phyloP scores from a whole-genome alignment of 148 eudicot genomes.

The Nyssa sinensis region DNA sequence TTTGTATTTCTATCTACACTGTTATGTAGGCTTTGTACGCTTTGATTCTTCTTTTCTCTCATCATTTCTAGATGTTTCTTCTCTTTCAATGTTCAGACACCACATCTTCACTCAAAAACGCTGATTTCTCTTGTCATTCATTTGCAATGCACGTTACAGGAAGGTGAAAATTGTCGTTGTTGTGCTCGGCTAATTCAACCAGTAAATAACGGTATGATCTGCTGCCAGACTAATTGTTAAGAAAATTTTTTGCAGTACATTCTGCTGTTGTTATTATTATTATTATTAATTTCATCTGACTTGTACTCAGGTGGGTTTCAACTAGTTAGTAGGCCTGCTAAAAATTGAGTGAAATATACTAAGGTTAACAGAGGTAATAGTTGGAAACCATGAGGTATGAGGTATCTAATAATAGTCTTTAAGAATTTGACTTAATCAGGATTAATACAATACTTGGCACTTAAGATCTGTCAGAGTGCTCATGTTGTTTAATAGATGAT shows the following conservation, averaged over 20 bases:
- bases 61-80: too few species aligned
- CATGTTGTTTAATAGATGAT: too few species aligned
- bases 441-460: too few species aligned
- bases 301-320: neutral
- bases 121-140: neutral
- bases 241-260: neutral
- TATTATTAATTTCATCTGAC: neutral
- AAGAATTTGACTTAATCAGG: too few species aligned
- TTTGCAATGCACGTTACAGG: slow-evolving; percentile 41
- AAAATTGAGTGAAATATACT: neutral
- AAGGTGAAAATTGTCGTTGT: slow-evolving; percentile 29
- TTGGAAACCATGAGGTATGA: too few species aligned
- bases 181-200: slow-evolving; percentile 59
- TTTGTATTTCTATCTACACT: neutral
- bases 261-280: too few species aligned
- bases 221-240: neutral
- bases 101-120: neutral
- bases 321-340: neutral
- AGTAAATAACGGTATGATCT: slow-evolving; percentile 42
- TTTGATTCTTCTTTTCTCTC: neutral
- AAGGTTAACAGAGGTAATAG: too few species aligned
- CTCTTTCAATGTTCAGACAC: neutral
- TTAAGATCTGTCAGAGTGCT: too few species aligned
- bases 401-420: too few species aligned
- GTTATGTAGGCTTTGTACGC: neutral